Base-by-base conservation (phyloP, 352 stramenopile genomes). In the Globisporangium lucens region DNA sequence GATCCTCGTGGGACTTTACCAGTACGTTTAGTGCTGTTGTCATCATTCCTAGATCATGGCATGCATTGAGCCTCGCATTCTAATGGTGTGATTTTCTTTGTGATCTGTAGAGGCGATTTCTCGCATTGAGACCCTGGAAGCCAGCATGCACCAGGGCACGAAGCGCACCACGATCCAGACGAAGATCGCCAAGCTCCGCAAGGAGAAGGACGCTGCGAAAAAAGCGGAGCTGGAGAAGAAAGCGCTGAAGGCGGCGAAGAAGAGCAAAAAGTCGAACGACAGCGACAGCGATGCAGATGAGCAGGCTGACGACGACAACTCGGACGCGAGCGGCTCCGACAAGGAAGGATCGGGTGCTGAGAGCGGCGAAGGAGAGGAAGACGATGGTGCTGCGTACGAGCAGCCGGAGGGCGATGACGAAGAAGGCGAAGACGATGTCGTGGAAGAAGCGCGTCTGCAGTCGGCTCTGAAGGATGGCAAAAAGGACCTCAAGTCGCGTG, bases 1-100 rank as follows among this genome's bases (percentile, higher is more conserved):
- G 86, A 51, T 91, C 79, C 57, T 95, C 87, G 1, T 96, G 88
- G 88, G 85, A 96, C 70, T 96, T 96, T 61, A 94, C 85, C 8
- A 89, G 80, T 88, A 65, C 68, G 78, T 77, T 10, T 33, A 33
- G 30, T 33, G 30, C 30, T 33, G 2, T 17, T 38, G 4, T 1
- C 0, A 9, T 9, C n/a, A n/a, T 20, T 33, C 30, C n/a, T 4
- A 22, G 8, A 5, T 36, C 5, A 20, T 17, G 35, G 6, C 4
- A 29, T 24, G 29, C 12, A 22, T 46, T 6, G 33, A 12, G 22
- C 13, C 38, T 58, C 24, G 22, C 56, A 33, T 46, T 17, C 30
- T 59, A 59, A 33, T 58, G 59, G 7, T 38, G 53, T 62, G 20
- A 56, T 20, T 24, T 69, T 22, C 38, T 30, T 58, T 55, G 30